Percentiles rank a stretch among this genome's conserved stretches.
Conservation (phyloP, 192 early-diverging fungal species). For the Coemansia sp. region DNA sequence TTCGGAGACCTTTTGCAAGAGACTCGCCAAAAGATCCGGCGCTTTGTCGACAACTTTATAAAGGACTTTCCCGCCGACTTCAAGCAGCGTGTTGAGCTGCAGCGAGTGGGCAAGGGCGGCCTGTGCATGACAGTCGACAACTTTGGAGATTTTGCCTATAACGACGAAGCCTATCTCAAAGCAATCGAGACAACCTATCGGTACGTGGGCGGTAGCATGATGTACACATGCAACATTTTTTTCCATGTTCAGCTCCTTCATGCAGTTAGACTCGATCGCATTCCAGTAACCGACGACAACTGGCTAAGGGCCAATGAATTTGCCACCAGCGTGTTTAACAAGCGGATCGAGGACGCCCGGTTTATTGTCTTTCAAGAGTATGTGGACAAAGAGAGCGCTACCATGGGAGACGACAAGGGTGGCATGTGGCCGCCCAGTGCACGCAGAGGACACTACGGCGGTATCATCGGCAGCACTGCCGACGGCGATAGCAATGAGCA, state of each 20-base stretch:
- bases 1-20: conserved; percentile 27
- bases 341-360: conserved; percentile 29
- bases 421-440: neutral
- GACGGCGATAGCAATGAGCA: conserved; percentile 22
- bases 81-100: conserved; percentile 36
- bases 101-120: conserved; percentile 18
- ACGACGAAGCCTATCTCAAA: conserved; percentile 19
- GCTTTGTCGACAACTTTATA: conserved; percentile 34
- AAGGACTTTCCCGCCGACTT: conserved; percentile 28
- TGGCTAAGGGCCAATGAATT: conserved; percentile 43
- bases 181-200: conserved; percentile 34
- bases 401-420: neutral
- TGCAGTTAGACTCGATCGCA: conserved; percentile 13
- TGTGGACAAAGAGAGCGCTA: neutral
- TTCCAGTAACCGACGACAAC: conserved; percentile 24
- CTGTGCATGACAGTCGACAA: conserved; percentile 33
- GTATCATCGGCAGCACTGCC: neutral
- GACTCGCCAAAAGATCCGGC: conserved; percentile 21
- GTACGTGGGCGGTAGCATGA: conserved; percentile 18
- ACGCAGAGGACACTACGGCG: neutral
- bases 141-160: conserved; percentile 26
- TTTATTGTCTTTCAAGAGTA: conserved; percentile 37
- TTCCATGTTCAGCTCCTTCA: conserved; percentile 38
- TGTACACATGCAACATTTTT: conserved; percentile 35
- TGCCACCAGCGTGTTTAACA: conserved; percentile 43